These are phyloP conservation scores for Talaromyces sp. DNA, from an alignment of 2,329 filamentous ascomycete genomes.

Conservation along the genomic window DNA sequence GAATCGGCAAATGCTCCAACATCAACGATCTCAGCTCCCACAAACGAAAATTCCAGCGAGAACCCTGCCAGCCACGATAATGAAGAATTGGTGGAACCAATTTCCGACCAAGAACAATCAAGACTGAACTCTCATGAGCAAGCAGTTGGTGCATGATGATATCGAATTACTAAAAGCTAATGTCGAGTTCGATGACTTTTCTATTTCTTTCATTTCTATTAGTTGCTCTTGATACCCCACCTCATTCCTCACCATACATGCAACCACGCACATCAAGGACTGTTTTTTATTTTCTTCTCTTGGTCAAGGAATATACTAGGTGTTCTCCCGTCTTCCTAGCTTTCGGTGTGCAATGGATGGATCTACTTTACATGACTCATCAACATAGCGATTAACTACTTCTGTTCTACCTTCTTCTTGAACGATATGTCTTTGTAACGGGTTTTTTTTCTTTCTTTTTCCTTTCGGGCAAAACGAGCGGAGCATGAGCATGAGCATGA, in stretches of 20 bases:
- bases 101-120: slow-evolving; percentile 21
- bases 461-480: background rate
- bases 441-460: background rate
- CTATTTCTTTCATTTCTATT: slow-evolving; percentile 13
- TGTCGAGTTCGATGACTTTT: slow-evolving; percentile 2
- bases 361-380: background rate
- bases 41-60: background rate
- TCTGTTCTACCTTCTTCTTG: background rate
- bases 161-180: background rate
- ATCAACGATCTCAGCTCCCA: background rate
- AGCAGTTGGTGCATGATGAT: slow-evolving; percentile 28
- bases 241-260: slow-evolving; percentile 3
- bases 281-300: background rate
- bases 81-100: slow-evolving; percentile 16
- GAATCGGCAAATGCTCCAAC: background rate
- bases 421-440: background rate
- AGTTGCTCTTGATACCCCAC: slow-evolving; percentile 16
- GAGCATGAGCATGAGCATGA: slow-evolving; percentile 7
- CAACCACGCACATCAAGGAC: background rate
- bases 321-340: background rate
- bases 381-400: background rate
- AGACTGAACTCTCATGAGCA: slow-evolving; percentile 26
- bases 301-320: background rate
- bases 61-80: slow-evolving; percentile 6
- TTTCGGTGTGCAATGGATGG: background rate